Evolutionary conservation across 257 asterid genomes (phyloP).

Genomic region (Eucommia ulmoides): DNA sequence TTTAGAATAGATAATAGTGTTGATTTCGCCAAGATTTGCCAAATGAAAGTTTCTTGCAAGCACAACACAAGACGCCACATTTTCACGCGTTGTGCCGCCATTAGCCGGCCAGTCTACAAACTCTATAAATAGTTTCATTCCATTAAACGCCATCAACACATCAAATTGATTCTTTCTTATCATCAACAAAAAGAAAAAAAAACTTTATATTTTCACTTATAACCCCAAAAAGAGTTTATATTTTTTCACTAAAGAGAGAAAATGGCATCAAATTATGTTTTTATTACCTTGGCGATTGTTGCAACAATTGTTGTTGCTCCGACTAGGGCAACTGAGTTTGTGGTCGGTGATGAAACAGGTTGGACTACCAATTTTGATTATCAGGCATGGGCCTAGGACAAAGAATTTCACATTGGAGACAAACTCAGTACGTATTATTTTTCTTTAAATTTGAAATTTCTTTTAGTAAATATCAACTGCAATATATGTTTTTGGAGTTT

Average conservation of each 20-base stretch:
- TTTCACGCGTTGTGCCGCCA: no score
- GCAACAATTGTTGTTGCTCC: no score
- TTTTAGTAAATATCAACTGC: no score
- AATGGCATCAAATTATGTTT: slow-evolving; percentile 22
- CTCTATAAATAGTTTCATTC: not conserved
- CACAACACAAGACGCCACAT: no score
- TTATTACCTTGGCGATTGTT: slow-evolving; percentile 15
- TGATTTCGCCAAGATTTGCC: no score
- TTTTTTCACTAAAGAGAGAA: not conserved
- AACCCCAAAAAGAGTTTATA: not conserved
- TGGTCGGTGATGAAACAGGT: not conserved
- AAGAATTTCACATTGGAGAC: not conserved
- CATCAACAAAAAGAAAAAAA: not conserved
- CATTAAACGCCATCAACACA: not conserved
- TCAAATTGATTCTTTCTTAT: not conserved
- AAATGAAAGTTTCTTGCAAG: no score
- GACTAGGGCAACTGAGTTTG: not conserved
- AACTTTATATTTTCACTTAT: not conserved
- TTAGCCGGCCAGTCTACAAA: not conserved
- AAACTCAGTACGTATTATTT: not conserved
- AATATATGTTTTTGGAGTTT: no score
- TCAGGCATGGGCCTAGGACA: not conserved
- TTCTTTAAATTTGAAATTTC: no score
- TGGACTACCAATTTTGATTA: not conserved
- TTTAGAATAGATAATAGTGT: no score